A percentile compares a stretch with the other conserved stretches of the same genome.
Conservation (phyloP, 2,329 filamentous ascomycete species). For the Plectosphaerella sp. region DNA sequence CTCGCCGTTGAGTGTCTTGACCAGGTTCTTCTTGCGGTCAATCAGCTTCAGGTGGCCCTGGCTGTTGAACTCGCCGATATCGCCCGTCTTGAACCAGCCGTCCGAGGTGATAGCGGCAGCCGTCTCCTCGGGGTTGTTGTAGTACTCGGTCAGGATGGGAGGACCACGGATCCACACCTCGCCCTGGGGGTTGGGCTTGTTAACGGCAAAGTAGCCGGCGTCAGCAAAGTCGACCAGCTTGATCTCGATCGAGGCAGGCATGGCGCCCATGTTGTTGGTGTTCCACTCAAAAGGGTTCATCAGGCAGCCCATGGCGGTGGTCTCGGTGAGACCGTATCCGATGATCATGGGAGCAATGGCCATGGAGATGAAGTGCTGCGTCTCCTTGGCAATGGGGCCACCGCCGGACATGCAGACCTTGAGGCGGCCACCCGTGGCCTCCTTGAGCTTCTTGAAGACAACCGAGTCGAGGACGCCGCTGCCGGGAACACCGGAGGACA, state of each 20-base stretch:
- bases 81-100: conserved; percentile 85
- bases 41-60: conserved; percentile 71
- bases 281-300: conserved; percentile 80
- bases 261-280: conserved; percentile 63
- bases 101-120: conserved; percentile 63
- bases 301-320: conserved; percentile 68
- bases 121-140: conserved; percentile 74
- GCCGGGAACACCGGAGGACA: conserved; percentile 56
- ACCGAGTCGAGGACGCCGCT: conserved; percentile 68
- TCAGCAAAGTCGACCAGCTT: conserved; percentile 86
- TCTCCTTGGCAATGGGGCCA: conserved; percentile 79
- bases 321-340: conserved; percentile 86
- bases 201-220: conserved; percentile 72
- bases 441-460: conserved; percentile 89
- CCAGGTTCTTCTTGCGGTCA: conserved; percentile 85
- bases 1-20: conserved; percentile 78
- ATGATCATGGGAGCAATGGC: conserved; percentile 86
- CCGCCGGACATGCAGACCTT: conserved; percentile 83
- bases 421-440: conserved; percentile 77
- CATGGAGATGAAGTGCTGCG: conserved; percentile 82
- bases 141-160: conserved; percentile 68
- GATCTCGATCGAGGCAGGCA: conserved; percentile 69
- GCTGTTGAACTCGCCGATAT: conserved; percentile 73
- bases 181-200: conserved; percentile 73
- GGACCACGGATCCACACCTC: conserved; percentile 85